phyloP scores from a whole-genome alignment of 2,329 filamentous ascomycete genomes.

The Diaporthe capsici region DNA sequence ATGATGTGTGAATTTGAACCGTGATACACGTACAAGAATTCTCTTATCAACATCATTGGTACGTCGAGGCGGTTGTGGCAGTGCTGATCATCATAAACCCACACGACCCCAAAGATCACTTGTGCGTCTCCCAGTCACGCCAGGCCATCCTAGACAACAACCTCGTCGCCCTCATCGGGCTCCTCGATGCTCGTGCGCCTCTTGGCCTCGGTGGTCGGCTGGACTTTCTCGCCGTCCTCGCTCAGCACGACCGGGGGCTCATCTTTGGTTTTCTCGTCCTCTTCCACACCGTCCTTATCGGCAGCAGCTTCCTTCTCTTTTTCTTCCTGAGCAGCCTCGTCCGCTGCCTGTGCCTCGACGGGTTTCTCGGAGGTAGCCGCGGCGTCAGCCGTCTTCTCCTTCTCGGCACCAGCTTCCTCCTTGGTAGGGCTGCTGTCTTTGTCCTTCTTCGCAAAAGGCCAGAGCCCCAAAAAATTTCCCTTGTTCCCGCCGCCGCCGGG shows the following conservation, averaged over 20 bases:
- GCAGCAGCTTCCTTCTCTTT: not conserved
- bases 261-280: slow-evolving; percentile 37
- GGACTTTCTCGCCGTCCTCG: slow-evolving; percentile 60
- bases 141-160: slow-evolving; percentile 47
- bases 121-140: not conserved
- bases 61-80: not conserved
- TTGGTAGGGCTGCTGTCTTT: slow-evolving; percentile 45
- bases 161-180: slow-evolving; percentile 66
- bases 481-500: slow-evolving; percentile 55
- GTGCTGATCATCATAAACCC: not conserved
- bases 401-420: slow-evolving; percentile 43
- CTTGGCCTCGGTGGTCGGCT: slow-evolving; percentile 65
- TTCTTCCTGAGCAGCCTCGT: slow-evolving; percentile 43
- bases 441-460: slow-evolving; percentile 66
- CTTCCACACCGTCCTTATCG: slow-evolving; percentile 49
- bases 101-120: not conserved
- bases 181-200: slow-evolving; percentile 72
- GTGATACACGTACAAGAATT: not conserved
- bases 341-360: slow-evolving; percentile 46
- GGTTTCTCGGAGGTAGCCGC: slow-evolving; percentile 55
- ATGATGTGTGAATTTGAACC: not conserved
- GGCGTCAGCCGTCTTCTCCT: slow-evolving; percentile 48
- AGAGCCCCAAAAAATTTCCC: slow-evolving; percentile 64
- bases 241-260: slow-evolving; percentile 47
- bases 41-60: not conserved